Percentiles rank a stretch among this genome's conserved stretches.
phyloP scores from a whole-genome alignment of 345 rosid species.

The Hibiscus mutabilis region DNA sequence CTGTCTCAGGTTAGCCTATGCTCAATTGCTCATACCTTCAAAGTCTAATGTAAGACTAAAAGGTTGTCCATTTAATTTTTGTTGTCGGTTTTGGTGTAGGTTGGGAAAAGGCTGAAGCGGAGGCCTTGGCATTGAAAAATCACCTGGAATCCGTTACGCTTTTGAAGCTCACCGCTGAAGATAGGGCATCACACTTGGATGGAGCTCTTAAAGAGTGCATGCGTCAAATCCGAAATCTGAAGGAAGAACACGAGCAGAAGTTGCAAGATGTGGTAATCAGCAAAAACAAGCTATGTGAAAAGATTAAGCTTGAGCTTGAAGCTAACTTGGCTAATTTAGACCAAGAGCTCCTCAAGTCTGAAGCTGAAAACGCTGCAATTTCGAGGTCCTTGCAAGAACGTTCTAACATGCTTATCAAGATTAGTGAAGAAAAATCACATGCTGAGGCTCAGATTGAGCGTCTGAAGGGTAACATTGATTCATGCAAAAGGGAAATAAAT shows the following conservation, averaged over 20 bases:
- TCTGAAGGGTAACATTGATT: too few relatives aligned
- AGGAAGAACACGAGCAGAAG: not conserved
- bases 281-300: not conserved
- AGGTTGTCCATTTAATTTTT: not conserved
- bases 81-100: not conserved
- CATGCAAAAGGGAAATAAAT: too few relatives aligned
- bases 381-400: too few relatives aligned
- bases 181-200: not conserved
- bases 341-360: too few relatives aligned
- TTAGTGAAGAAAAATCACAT: too few relatives aligned
- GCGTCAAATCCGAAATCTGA: not conserved
- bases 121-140: not conserved
- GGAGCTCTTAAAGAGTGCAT: not conserved
- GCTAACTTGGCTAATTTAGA: not conserved
- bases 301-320: not conserved
- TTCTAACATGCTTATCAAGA: too few relatives aligned
- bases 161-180: not conserved
- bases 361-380: too few relatives aligned
- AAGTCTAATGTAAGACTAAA: not conserved
- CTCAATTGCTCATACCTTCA: not conserved
- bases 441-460: too few relatives aligned
- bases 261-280: not conserved
- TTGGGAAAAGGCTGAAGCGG: not conserved
- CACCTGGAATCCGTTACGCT: not conserved
- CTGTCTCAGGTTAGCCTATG: conserved; percentile 64